Percentiles rank a stretch among this genome's conserved stretches.
Evolutionary conservation across 2,329 filamentous ascomycete genomes (phyloP).

Genomic region (Ceratocystiopsis brevicomis): DNA sequence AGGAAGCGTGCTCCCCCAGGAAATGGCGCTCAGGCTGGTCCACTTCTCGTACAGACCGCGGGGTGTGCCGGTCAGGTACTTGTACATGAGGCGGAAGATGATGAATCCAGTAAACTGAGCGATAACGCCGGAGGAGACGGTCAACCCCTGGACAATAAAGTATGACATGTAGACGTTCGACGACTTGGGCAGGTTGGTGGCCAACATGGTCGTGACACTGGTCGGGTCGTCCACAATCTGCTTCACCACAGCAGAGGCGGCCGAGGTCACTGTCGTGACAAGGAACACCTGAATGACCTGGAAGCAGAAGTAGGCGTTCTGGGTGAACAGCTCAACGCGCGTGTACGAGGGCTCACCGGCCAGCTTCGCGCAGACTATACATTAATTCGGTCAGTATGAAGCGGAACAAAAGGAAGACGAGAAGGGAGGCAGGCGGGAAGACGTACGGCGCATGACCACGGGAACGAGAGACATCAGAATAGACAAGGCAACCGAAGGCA

Average conservation of each 20-base stretch:
- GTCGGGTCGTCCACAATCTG: constrained; percentile 44
- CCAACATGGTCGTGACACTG: constrained; percentile 43
- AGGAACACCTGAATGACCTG: constrained; percentile 78
- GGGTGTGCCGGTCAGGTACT: constrained; percentile 56
- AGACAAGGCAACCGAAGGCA: constrained; percentile 62
- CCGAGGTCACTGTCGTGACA: constrained; percentile 62
- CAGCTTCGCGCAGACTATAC: constrained; percentile 51
- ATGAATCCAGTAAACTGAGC: constrained; percentile 55
- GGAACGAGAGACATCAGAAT: constrained; percentile 77
- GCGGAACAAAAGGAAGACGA: no score
- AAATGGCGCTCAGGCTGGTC: constrained; percentile 51
- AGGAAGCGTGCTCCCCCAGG: constrained; percentile 71
- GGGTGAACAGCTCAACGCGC: constrained; percentile 69
- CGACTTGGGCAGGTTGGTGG: constrained; percentile 56
- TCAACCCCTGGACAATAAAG: constrained; percentile 80
- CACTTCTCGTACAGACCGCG: constrained; percentile 64
- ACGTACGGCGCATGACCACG: constrained; percentile 55
- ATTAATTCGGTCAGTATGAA: no score
- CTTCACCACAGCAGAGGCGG: constrained; percentile 50
- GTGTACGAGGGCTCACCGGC: constrained; percentile 65
- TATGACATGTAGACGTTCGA: constrained; percentile 95
- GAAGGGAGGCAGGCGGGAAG: not conserved
- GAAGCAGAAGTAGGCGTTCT: constrained; percentile 82
- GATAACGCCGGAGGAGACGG: constrained; percentile 54
- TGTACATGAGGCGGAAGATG: constrained; percentile 55